phyloP scores from a whole-genome alignment of 768 basidiomycete genomes.

The Russula lepida region DNA sequence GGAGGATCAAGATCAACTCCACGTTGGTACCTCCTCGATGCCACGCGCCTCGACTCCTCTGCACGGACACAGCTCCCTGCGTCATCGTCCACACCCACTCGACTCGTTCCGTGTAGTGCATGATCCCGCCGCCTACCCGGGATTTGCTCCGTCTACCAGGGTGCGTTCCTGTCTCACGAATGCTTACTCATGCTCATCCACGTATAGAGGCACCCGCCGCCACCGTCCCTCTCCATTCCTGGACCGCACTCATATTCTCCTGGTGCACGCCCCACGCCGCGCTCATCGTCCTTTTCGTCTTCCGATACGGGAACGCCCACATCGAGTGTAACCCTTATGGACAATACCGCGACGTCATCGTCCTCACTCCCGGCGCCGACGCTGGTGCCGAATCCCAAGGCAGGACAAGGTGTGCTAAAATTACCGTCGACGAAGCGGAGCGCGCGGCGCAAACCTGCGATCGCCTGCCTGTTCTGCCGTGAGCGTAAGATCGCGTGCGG shows the following conservation, averaged over 20 bases:
- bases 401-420: slow-evolving; percentile 17
- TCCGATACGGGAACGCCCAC: slow-evolving; percentile 14
- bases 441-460: slow-evolving; percentile 21
- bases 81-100: neutral
- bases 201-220: slow-evolving; percentile 9
- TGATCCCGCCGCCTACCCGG: slow-evolving; percentile 14
- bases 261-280: neutral
- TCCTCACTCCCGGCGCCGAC: neutral
- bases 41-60: neutral
- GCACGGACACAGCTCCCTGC: neutral
- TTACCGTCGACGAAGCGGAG: slow-evolving; percentile 13
- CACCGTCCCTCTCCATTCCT: slow-evolving; percentile 8
- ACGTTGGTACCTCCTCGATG: neutral
- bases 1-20: neutral
- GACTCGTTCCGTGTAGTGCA: slow-evolving; percentile 13
- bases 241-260: neutral
- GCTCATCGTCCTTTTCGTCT: slow-evolving; percentile 11
- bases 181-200: slow-evolving; percentile 3
- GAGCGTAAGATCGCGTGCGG: slow-evolving; percentile 38
- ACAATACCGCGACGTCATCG: neutral
- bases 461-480: slow-evolving; percentile 36
- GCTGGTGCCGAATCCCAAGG: slow-evolving; percentile 11
- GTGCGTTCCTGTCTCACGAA: slow-evolving; percentile 11
- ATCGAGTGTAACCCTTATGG: slow-evolving; percentile 6
- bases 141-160: slow-evolving; percentile 5